Evolutionary conservation across 2,329 filamentous ascomycete species (phyloP), one percentile per base, ranked within the genome.

Genomic region (Pseudogymnoascus sp.): DNA sequence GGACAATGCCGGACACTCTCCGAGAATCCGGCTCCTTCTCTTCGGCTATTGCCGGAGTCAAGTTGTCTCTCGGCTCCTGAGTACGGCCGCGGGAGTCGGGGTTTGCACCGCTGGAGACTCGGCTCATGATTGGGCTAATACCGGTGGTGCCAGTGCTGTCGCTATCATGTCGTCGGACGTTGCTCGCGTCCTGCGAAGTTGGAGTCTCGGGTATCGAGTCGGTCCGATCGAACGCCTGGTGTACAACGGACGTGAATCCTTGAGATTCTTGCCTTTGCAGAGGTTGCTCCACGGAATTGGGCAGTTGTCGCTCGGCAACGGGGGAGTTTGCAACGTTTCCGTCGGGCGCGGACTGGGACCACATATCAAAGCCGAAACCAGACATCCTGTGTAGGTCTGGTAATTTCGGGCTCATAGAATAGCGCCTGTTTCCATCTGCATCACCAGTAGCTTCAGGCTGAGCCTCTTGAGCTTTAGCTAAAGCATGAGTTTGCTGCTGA

Each of bases 71-170:
- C 67, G 66, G 77, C 67, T 64, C 73, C 67, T 70, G 70, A 42
- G 77, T 77, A 38, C 77, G 77, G 62, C 67, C 67, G 60, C 68
- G 65, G 21, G 47, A 67, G 50, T 74, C 68, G 13, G 67, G 67
- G 50, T 72, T 70, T 9, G 73, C 75, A 59, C 74, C 74, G 64
- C 80, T 80, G 5, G 82, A 78, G n/a, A 69, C 69, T 79, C 81
- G 61, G 67, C 79, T 82, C 73, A 88, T 87, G 62, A 89, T 88
- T 1, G 87, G 87, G 70, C 85, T 88, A 66, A 89, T 80, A 1
- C 70, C 72, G 61, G 68, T 64, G 6, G 72, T 73, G 9, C 70
- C 70, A 8, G 86, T 87, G 66, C 84, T 86, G 65, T 81, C 81
- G 64, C 85, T 88, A 67, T 87, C 83, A 62, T 83, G 86, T 65